Evolutionary conservation across 345 rosid genomes (phyloP), one percentile per base, ranked within the genome.

Genomic region (Mercurialis annua): DNA sequence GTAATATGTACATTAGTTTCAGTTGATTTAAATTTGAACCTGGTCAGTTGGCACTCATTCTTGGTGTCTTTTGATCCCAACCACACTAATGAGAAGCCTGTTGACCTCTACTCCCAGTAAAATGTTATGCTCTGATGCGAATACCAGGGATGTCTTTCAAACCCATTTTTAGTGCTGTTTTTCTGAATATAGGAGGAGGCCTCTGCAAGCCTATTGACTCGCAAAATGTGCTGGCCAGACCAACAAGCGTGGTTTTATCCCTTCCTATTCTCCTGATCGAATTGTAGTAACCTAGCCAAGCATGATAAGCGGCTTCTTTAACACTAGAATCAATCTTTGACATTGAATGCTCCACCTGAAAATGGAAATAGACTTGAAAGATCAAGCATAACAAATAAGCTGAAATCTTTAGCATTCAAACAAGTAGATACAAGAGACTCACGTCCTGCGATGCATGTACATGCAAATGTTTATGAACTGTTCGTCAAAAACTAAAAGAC

Each of bases 221-320:
- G 1, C 86, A 81, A 75, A 95, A 95, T 68, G 51, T 84, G 62
- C 72, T 84, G 55, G 97, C 97, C 59, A 90, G 85, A 80, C 88
- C 98, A 1, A 85, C 96, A 9, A 95, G 87, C 0, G 83, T 83
- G 31, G 96, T 95, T 72, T 95, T 95, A 63, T 90, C 97, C 69
- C 99, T 75, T 63, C 98, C 92, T 20, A 86, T 90, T 79, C 88
- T 86, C 60, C 84, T 76, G 78, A 95, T 83, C 3, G 98, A 92
- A 81, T 84, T 92, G 64, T 94, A 95, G 51, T 92, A 95, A 46
- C 92, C 93, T 46, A 95, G 94, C 97, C 99, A 95, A 53, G 96
- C 89, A 80, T 90, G 96, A 80, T 90, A 95, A 17, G 98, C 98
- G 60, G 86, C 98, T 83, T 95, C 99, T 82, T 88, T 92, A 59